These are phyloP conservation scores for Phylloporus arenicola DNA, from an alignment of 768 basidiomycete genomes.

Conservation along the genomic window DNA sequence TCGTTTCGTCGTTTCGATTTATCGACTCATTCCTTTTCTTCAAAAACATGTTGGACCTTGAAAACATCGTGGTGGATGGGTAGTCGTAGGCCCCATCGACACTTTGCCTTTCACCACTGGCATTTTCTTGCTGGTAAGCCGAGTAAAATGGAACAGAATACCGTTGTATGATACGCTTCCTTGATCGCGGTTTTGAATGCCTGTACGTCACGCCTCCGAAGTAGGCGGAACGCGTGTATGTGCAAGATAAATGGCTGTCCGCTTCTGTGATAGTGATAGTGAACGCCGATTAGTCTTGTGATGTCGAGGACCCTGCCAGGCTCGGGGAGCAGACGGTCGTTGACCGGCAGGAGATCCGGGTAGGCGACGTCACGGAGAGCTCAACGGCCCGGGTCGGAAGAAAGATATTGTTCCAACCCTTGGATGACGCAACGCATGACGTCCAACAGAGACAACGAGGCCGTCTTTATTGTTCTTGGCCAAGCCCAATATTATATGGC, in stretches of 20 bases:
- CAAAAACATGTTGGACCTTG: neutral
- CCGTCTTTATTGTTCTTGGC: neutral
- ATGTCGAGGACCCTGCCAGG: neutral
- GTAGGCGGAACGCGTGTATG: neutral
- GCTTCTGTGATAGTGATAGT: neutral
- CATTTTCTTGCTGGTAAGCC: neutral
- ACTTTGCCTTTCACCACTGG: neutral
- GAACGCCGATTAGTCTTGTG: neutral
- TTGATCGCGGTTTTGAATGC: neutral
- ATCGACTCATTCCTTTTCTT: constrained; percentile 1
- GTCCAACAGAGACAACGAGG: neutral
- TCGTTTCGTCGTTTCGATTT: constrained; percentile 15
- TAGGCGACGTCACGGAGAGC: neutral
- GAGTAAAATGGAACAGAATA: neutral
- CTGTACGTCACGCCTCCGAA: neutral
- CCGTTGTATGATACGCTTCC: neutral
- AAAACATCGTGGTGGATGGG: neutral
- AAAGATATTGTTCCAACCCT: neutral
- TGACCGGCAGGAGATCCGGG: neutral
- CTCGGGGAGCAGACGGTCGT: neutral
- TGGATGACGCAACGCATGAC: neutral
- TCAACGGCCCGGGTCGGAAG: too few species aligned
- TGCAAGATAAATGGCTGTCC: neutral
- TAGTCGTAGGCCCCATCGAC: neutral
- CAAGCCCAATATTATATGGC: constrained; percentile 3